These are phyloP conservation scores for Cordyceps militaris DNA, from an alignment of 2,329 filamentous ascomycete genomes.

Conservation along the genomic window DNA sequence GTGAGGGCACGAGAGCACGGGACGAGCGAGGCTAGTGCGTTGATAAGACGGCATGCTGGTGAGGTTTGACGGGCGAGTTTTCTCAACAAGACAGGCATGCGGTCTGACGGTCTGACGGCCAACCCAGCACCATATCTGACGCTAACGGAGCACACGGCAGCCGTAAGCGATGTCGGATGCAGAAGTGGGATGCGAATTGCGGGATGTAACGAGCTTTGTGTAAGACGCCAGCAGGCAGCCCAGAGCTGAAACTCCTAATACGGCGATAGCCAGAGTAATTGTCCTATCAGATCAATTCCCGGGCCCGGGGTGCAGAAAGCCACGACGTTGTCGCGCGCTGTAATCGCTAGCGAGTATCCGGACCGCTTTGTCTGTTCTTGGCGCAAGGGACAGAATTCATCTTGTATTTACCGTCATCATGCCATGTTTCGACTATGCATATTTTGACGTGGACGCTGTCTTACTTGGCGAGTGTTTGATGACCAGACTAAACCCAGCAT, in stretches of 20 bases:
- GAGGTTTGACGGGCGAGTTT: neutral
- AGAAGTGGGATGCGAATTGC: constrained; percentile 3
- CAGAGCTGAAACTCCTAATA: constrained; percentile 1
- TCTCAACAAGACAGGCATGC: neutral
- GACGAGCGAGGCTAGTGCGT: neutral
- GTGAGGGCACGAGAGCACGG: neutral
- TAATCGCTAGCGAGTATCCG: neutral
- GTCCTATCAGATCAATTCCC: neutral
- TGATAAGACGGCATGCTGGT: neutral
- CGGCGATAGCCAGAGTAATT: neutral
- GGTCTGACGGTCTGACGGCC: neutral
- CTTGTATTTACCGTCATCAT: neutral
- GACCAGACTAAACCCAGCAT: no score
- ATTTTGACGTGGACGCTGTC: no score
- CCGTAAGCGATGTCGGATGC: constrained; percentile 12
- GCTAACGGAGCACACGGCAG: constrained; percentile 2
- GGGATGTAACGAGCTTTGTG: constrained; percentile 1
- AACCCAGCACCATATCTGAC: neutral
- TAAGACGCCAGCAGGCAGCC: neutral
- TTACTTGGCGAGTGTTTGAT: no score
- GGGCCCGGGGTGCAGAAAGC: neutral
- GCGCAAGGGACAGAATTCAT: neutral
- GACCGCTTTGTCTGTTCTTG: neutral
- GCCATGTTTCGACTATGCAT: no score
- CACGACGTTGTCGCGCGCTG: neutral